A percentile compares a stretch with the other conserved stretches of the same genome.
These are phyloP conservation scores for Cornus florida DNA, from an alignment of 148 eudicot species.

Conservation along the genomic window DNA sequence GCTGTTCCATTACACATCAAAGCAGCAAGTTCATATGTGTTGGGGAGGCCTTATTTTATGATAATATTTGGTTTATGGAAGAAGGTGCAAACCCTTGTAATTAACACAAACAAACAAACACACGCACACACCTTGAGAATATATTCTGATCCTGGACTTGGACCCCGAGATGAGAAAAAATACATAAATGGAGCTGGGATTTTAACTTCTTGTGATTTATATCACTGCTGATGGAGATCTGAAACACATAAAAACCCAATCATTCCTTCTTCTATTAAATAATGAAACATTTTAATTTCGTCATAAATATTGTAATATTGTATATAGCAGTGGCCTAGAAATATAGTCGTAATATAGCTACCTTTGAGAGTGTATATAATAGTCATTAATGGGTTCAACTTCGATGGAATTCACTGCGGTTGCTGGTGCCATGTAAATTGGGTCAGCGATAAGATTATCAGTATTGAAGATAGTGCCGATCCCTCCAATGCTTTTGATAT, in stretches of 20 bases:
- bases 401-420: constrained; percentile 46
- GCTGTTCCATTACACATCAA: background rate
- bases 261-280: no score
- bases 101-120: constrained; percentile 1
- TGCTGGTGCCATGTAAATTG: constrained; percentile 77
- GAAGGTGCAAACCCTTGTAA: no score
- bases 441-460: constrained; percentile 50
- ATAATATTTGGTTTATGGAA: no score
- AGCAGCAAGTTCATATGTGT: no score
- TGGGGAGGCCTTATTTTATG: no score
- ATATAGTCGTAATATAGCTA: constrained; percentile 10
- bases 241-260: background rate
- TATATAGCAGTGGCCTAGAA: no score
- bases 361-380: constrained; percentile 64
- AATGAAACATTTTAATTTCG: no score
- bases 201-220: constrained; percentile 55
- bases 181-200: constrained; percentile 67
- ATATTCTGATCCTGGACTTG: constrained; percentile 64
- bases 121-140: constrained; percentile 63
- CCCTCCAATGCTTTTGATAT: constrained; percentile 72
- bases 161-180: constrained; percentile 88
- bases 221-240: constrained; percentile 70
- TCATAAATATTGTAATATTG: no score
- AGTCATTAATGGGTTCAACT: constrained; percentile 42
- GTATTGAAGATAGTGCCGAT: constrained; percentile 61